Evolutionary conservation across 106 monocot genomes (phyloP), one percentile per base, ranked within the genome.

Genomic region (Amphibolis antarctica): DNA sequence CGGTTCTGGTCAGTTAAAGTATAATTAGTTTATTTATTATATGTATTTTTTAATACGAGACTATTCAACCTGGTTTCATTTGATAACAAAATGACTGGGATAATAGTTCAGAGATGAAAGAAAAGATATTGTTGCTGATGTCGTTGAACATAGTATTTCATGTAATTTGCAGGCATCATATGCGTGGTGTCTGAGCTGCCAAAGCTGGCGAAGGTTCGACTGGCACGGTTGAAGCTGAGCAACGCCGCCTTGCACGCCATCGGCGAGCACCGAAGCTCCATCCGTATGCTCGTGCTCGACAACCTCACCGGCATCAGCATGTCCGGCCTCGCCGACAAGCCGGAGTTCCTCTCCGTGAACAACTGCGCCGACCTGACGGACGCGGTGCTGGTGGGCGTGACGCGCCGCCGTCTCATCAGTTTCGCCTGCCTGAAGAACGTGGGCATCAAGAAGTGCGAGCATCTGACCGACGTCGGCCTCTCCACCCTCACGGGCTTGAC

Each of bases 221-320:
- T 78, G 27, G 20, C 55, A 30, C 21, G 17, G 18, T 18, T 63
- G 45, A 53, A 55, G 31, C 12, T 78, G 1, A 61, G 72, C 10
- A 53, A 72, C 46, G 62, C 7, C 23, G 59, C 62, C 9, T 45
- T 78, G 45, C 44, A 53, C 4, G 71, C 62, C 28, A 57, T 78
- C 22, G 67, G 54, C 13, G 36, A 36, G 22, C 46, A 49, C 3
- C 24, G 23, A 21, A 42, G 54, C 7, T 9, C 48, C 44, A 60
- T 36, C 45, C 7, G 0, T 12, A 18, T 54, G 47, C 46, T 78
- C 11, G n/a, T 18, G 23, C 55, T 78, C 7, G 66, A 72, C n/a
- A 54, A 56, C 36, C 30, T 72, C 10, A 24, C 25, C 1, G 71
- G 72, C n/a, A 12, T 72, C 4, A 62, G 62, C 4, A 23, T 14